These are phyloP conservation scores for Zygotorulaspora florentina DNA, from an alignment of 805 yeast genomes.

Conservation along the genomic window DNA sequence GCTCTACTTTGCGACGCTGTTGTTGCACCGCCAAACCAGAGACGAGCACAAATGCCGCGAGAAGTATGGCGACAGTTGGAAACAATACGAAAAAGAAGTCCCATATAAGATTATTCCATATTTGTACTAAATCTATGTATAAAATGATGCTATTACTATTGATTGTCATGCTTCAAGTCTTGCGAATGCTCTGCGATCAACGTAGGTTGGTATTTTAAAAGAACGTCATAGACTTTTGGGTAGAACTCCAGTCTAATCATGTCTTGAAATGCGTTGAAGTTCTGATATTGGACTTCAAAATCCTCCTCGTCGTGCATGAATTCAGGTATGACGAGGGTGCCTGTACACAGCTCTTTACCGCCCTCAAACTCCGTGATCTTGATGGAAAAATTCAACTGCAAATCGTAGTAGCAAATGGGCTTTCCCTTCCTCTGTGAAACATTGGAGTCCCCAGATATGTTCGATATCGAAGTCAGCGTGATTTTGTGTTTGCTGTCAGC, in stretches of 20 bases:
- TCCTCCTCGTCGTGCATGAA: conserved; percentile 75
- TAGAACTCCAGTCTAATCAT: conserved; percentile 45
- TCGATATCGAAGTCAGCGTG: conserved; percentile 39
- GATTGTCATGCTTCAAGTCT: conserved; percentile 50
- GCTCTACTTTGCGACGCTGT: conserved; percentile 71
- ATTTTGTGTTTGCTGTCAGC: conserved; percentile 25
- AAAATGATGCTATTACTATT: conserved; percentile 2
- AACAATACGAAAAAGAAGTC: conserved; percentile 69
- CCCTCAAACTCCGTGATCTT: conserved; percentile 33
- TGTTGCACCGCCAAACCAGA: conserved; percentile 83
- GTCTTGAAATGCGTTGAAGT: conserved; percentile 39
- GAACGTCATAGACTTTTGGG: conserved; percentile 47
- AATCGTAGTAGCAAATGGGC: conserved; percentile 69
- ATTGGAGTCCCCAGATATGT: conserved; percentile 68
- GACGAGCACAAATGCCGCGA: conserved; percentile 87
- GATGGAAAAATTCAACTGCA: conserved; percentile 49
- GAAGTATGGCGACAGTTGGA: conserved; percentile 87
- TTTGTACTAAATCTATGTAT: conserved; percentile 48
- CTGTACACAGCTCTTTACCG: conserved; percentile 38
- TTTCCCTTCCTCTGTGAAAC: conserved; percentile 82
- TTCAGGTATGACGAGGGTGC: conserved; percentile 54
- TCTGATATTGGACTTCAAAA: conserved; percentile 53
- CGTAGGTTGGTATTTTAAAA: conserved; percentile 58
- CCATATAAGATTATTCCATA: conserved; percentile 91
- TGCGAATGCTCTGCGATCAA: conserved; percentile 57